Evolutionary conservation across 1,284 basidiomycete species (phyloP).

Genomic region (Termitomyces sp.): DNA sequence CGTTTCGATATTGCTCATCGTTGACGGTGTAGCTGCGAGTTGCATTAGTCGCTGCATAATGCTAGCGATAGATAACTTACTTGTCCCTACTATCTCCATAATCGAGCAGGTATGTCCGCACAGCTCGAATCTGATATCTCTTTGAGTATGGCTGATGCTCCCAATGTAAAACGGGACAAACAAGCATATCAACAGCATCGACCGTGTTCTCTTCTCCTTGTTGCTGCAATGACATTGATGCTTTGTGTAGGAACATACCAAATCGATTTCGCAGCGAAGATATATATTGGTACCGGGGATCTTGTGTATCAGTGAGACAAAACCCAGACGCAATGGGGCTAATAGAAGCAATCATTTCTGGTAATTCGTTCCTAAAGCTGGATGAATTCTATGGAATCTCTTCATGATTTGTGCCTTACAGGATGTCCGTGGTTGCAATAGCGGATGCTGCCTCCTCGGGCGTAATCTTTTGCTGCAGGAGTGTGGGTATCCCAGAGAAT

Average conservation of each 20-base stretch:
- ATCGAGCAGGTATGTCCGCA: conserved; percentile 62
- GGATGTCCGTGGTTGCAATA: conserved; percentile 49
- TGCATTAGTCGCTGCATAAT: neutral
- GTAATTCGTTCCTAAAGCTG: conserved; percentile 46
- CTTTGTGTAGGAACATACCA: conserved; percentile 67
- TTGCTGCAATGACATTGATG: conserved; percentile 61
- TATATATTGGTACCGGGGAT: conserved; percentile 67
- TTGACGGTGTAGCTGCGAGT: conserved; percentile 50
- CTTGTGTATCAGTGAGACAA: conserved; percentile 61
- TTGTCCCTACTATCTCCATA: conserved; percentile 68
- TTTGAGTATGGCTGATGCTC: conserved; percentile 1
- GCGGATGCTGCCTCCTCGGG: conserved; percentile 36
- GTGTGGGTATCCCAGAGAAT: conserved; percentile 62
- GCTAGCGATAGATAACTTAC: conserved; percentile 24
- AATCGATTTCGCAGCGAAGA: conserved; percentile 57
- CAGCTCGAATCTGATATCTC: conserved; percentile 49
- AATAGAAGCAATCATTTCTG: conserved; percentile 66
- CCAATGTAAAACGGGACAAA: conserved; percentile 26
- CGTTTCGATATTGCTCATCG: conserved; percentile 54
- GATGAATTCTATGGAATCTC: neutral
- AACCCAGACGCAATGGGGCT: conserved; percentile 62
- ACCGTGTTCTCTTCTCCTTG: conserved; percentile 86
- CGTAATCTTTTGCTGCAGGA: conserved; percentile 48
- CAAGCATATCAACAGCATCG: conserved; percentile 73
- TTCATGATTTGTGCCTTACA: conserved; percentile 36